These are phyloP conservation scores for Hypomontagnella submonticulosa DNA, from an alignment of 495 filamentous ascomycete species.

Conservation along the genomic window DNA sequence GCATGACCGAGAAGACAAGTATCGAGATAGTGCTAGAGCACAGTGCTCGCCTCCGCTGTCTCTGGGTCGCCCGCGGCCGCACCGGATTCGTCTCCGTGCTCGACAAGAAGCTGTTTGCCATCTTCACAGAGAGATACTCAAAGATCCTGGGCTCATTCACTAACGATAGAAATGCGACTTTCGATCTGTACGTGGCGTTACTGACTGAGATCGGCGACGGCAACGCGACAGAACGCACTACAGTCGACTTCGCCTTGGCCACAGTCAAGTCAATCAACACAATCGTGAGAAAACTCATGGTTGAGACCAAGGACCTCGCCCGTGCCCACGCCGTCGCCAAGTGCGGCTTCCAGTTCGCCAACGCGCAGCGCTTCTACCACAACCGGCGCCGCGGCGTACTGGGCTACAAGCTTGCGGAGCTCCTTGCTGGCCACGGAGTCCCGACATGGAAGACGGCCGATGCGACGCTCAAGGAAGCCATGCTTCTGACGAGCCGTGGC, in stretches of 20 bases:
- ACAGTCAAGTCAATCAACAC: slow-evolving; percentile 51
- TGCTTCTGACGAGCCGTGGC: slow-evolving; percentile 64
- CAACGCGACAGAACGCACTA: slow-evolving; percentile 47
- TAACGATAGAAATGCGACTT: slow-evolving; percentile 54
- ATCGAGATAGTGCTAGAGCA: slow-evolving; percentile 62
- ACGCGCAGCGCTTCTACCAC: slow-evolving; percentile 64
- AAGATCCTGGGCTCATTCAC: slow-evolving; percentile 49
- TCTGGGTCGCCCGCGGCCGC: slow-evolving; percentile 62
- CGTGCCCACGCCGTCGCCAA: slow-evolving; percentile 39
- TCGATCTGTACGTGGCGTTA: slow-evolving; percentile 61
- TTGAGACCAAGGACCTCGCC: slow-evolving; percentile 26
- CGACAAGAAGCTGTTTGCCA: slow-evolving; percentile 64
- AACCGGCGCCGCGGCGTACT: slow-evolving; percentile 59
- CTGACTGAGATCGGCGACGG: slow-evolving; percentile 57
- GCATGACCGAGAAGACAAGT: slow-evolving; percentile 46
- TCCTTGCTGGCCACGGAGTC: slow-evolving; percentile 61
- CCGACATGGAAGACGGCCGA: slow-evolving; percentile 53
- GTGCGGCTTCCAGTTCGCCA: slow-evolving; percentile 64
- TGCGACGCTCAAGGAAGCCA: slow-evolving; percentile 55
- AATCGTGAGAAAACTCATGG: slow-evolving; percentile 48
- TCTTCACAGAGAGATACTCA: slow-evolving; percentile 66
- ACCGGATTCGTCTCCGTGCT: slow-evolving; percentile 58
- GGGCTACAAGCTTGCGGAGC: slow-evolving; percentile 66
- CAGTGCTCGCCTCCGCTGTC: slow-evolving; percentile 62
- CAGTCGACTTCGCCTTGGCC: slow-evolving; percentile 52